These are phyloP conservation scores for Pseudopithomyces chartarum DNA, from an alignment of 2,329 filamentous ascomycete species.

Conservation along the genomic window DNA sequence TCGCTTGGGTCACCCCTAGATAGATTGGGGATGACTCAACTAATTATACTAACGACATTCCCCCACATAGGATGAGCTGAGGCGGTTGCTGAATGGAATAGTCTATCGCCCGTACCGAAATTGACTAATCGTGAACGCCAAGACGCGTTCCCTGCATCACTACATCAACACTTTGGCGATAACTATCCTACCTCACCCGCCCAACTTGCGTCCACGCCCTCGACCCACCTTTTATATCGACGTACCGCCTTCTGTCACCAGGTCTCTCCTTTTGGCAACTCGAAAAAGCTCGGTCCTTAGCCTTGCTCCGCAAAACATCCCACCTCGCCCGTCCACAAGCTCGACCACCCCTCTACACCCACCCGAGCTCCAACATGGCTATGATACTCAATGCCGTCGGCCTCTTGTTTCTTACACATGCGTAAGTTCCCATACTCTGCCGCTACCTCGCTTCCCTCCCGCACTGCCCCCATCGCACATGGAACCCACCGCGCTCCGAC, in stretches of 20 bases:
- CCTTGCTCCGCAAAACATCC: neutral
- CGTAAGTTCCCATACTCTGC: slow-evolving; percentile 66
- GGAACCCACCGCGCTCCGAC: slow-evolving; percentile 4
- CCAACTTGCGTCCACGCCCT: neutral
- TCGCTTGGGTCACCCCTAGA: too few species aligned
- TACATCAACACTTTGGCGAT: neutral
- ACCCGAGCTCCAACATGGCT: slow-evolving; percentile 59
- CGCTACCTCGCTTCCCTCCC: slow-evolving; percentile 9
- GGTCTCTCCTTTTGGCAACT: too few species aligned
- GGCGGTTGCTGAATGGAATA: too few species aligned
- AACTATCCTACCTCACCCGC: neutral
- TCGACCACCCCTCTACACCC: neutral
- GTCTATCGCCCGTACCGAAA: too few species aligned
- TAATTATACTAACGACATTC: too few species aligned
- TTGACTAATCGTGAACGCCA: neutral
- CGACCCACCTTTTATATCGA: neutral
- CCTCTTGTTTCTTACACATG: slow-evolving; percentile 79
- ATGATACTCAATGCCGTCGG: slow-evolving; percentile 76
- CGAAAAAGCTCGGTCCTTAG: neutral
- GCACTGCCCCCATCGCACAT: neutral
- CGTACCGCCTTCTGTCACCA: too few species aligned
- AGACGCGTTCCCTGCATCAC: neutral
- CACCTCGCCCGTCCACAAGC: neutral
- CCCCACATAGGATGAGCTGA: too few species aligned
- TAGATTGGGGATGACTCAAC: too few species aligned